Conservation (phyloP, 1,284 basidiomycete species). For the Clitocybe nebularis region DNA sequence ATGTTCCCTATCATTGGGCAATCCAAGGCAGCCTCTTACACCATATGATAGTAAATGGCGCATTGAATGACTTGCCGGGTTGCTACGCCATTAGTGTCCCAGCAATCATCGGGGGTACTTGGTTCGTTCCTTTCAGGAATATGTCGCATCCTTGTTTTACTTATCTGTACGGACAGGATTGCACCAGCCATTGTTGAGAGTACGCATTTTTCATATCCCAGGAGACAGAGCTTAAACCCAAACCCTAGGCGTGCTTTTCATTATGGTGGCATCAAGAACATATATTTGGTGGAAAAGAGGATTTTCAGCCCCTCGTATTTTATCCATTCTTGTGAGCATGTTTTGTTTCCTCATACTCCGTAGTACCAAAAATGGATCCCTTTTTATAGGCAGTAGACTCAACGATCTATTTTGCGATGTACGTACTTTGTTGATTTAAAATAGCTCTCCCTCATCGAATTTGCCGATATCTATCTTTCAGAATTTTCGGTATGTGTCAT, state of each 20-base stretch:
- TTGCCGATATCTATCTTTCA: not conserved
- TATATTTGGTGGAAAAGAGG: conserved; percentile 23
- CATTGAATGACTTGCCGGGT: conserved; percentile 20
- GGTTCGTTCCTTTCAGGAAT: conserved; percentile 13
- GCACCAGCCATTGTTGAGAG: not conserved
- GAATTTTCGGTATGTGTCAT: not conserved
- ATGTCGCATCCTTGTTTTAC: not conserved
- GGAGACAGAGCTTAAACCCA: not conserved
- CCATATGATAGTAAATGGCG: conserved; percentile 21
- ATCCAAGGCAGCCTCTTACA: not conserved
- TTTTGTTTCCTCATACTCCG: not conserved
- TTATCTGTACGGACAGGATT: not conserved
- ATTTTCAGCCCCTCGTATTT: conserved; percentile 18
- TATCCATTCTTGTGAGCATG: conserved; percentile 20
- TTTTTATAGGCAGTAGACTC: conserved; percentile 21
- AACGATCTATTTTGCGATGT: conserved; percentile 24
- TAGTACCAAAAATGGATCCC: not conserved
- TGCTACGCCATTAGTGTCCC: conserved; percentile 26
- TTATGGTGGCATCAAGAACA: conserved; percentile 21
- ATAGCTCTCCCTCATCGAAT: not conserved
- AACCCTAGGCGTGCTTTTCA: conserved; percentile 22
- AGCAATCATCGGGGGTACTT: conserved; percentile 23
- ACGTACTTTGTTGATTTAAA: conserved; percentile 5
- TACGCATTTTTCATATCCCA: not conserved
- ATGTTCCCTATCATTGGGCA: conserved; percentile 3